Evolutionary conservation across 2,329 filamentous ascomycete genomes (phyloP), one percentile per base, ranked within the genome.

Genomic region (Botrytis tulipae): DNA sequence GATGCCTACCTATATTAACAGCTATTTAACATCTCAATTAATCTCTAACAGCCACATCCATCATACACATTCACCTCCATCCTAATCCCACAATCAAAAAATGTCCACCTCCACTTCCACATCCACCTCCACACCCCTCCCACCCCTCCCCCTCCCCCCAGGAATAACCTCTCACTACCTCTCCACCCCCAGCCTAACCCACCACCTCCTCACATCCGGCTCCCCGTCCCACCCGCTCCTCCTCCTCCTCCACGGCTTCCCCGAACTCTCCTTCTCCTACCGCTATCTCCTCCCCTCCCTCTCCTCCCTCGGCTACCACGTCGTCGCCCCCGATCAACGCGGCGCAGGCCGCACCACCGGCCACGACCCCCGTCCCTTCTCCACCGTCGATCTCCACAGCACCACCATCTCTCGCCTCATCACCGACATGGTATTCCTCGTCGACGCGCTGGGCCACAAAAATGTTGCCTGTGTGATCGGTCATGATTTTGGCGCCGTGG

Each of bases 261-360:
- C 91, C 2, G 90, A 92, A 78, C 83, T 93, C 3, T 89, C 91
- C 42, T 93, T 87, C 80, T 92, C 90, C 65, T 93, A 90, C 90
- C 87, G 90, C 70, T 88, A 89, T 73, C 82, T 92, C 51, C 85
- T 93, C 77, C 85, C 86, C 10, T 79, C 83, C 0, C 83, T 93
- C n/a, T 88, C 90, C 8, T 81, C 82, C 0, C 84, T 85, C 9
- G 90, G 90, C 42, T 92, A 89, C 81, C 86, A 90, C 78, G 89
- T 90, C 71, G 87, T 92, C 2, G 90, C 91, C 1, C 88, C 88
- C 51, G 91, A 93, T 77, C 89, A 91, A 77, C 86, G 91, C 67
- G 91, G 90, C 12, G 92, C 91, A 76, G 91, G 91, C 18, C 86
- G 90, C 40, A 93, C 90, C 0, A 89, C 85, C 0, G 88, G 88